A percentile compares a stretch with the other conserved stretches of the same genome.
Conservation (phyloP, 1,284 basidiomycete species). For the Stereum hirsutum region DNA sequence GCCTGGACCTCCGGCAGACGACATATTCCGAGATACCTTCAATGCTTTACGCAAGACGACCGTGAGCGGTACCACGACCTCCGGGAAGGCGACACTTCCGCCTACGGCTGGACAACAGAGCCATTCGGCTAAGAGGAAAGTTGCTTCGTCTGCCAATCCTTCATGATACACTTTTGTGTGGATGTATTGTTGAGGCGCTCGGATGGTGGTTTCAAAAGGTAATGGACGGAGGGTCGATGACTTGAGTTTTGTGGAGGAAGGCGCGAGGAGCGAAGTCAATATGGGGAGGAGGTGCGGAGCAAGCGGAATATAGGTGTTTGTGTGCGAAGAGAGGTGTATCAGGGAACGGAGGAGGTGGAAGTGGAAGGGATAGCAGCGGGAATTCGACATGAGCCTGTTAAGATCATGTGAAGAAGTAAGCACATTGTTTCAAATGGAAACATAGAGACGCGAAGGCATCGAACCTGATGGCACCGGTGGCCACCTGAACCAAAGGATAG, state of each 20-base stretch:
- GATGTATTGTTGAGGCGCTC: slow-evolving; percentile 82
- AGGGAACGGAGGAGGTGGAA: slow-evolving; percentile 70
- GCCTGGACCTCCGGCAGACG: too few species aligned
- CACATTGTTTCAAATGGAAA: background rate
- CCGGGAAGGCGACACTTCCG: slow-evolving; percentile 88
- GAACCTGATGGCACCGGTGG: slow-evolving; percentile 86
- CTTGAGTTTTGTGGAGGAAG: slow-evolving; percentile 71
- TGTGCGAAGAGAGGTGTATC: slow-evolving; percentile 67
- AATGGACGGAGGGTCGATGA: slow-evolving; percentile 85
- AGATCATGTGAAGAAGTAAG: slow-evolving; percentile 4
- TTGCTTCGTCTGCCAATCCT: slow-evolving; percentile 75
- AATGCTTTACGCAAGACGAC: slow-evolving; percentile 60
- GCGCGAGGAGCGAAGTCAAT: slow-evolving; percentile 70
- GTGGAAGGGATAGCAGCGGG: slow-evolving; percentile 76
- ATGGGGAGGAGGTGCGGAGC: slow-evolving; percentile 85
- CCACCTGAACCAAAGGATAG: slow-evolving; percentile 93
- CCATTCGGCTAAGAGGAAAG: slow-evolving; percentile 79
- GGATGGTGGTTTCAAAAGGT: slow-evolving; percentile 83
- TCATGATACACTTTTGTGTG: slow-evolving; percentile 87
- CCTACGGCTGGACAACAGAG: slow-evolving; percentile 53
- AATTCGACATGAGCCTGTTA: slow-evolving; percentile 71
- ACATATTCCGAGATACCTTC: slow-evolving; percentile 48
- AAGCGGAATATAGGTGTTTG: slow-evolving; percentile 84
- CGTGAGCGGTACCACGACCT: slow-evolving; percentile 83
- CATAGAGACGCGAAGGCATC: slow-evolving; percentile 2